Evolutionary conservation across 1,284 basidiomycete genomes (phyloP), one percentile per base, ranked within the genome.

Genomic region (Pseudomicrostroma phylloplanum): DNA sequence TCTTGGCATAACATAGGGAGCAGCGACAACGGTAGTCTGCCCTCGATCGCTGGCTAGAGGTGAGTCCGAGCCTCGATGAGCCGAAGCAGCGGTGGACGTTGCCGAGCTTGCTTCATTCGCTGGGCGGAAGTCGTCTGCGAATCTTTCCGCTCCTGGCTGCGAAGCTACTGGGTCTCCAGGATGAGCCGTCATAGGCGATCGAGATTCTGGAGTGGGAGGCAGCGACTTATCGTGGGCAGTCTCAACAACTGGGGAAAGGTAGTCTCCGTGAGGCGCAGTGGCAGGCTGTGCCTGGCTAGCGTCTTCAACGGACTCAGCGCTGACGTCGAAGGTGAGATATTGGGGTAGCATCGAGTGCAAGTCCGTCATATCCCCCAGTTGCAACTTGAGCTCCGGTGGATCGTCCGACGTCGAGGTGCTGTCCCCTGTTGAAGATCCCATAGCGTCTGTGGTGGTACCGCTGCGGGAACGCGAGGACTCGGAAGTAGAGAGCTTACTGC

Each of bases 141-240:
- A 42, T 21, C 13, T 6, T 30, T 15, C 23, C 6, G 15, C 3
- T 3, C 17, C 43, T 17, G 43, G 12, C 12, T 48, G 43, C 43
- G 43, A 48, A 3, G 12, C 43, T n/a, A 12, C 25, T 15, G 36
- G 2, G 0, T 1, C 41, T 21, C 13, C 19, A 7, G 59, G 41
- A 12, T n/a, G 48, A n/a, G 25, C 13, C 17, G 51, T 21, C 23
- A 48, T 8, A 1, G 59, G 59, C n/a, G 59, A 40, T 23, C 53
- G 9, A 19, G 59, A 23, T 3, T 25, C 21, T 6, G 60, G 60
- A 25, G 60, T 61, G 39, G 60, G 60, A 6, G 60, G 60, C 15
- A 61, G 56, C 12, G 51, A 56, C 60, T 61, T 61, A 11, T 61
- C 41, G 21, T 55, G 21, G 3, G 15, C 43, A 3, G 15, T 48